phyloP scores from a whole-genome alignment of 176 grass and related monocot species.

The Lolium perenne region DNA sequence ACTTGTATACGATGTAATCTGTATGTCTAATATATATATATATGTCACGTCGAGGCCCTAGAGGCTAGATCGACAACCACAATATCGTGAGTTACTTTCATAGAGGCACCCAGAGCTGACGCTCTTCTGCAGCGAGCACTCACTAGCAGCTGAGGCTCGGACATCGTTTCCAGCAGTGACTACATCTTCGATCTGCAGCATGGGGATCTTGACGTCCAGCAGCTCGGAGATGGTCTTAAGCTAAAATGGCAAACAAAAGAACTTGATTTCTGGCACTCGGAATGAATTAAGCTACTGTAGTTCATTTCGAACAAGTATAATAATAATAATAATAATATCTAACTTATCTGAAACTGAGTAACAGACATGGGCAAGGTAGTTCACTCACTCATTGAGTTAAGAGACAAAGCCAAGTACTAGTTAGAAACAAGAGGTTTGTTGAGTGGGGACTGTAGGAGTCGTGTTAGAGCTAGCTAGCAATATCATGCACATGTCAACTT shows the following conservation, averaged over 20 bases:
- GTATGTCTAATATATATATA: no score
- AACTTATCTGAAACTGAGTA: background rate
- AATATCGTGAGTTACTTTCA: no score
- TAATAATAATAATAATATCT: no score
- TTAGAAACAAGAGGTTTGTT: background rate
- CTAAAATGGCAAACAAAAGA: background rate
- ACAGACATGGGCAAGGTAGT: background rate
- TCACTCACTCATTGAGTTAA: background rate
- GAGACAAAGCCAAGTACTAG: background rate
- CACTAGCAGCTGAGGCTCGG: slow-evolving; percentile 15
- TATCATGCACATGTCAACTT: slow-evolving; percentile 46
- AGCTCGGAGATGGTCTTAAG: slow-evolving; percentile 65
- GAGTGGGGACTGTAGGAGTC: background rate
- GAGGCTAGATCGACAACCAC: no score
- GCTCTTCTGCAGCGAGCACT: slow-evolving; percentile 89
- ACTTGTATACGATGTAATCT: no score
- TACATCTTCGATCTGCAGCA: slow-evolving; percentile 61
- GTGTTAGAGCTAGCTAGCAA: slow-evolving; percentile 20
- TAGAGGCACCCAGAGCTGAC: slow-evolving; percentile 86
- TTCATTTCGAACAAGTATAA: background rate
- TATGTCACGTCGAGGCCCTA: no score
- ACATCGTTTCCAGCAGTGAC: background rate
- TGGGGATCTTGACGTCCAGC: slow-evolving; percentile 85
- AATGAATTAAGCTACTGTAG: slow-evolving; percentile 12
- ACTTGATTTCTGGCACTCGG: background rate